Percentiles rank a stretch among this genome's conserved stretches.
Conservation (phyloP, 2,329 filamentous ascomycete genomes). For the Sarocladiaceae sp. region DNA sequence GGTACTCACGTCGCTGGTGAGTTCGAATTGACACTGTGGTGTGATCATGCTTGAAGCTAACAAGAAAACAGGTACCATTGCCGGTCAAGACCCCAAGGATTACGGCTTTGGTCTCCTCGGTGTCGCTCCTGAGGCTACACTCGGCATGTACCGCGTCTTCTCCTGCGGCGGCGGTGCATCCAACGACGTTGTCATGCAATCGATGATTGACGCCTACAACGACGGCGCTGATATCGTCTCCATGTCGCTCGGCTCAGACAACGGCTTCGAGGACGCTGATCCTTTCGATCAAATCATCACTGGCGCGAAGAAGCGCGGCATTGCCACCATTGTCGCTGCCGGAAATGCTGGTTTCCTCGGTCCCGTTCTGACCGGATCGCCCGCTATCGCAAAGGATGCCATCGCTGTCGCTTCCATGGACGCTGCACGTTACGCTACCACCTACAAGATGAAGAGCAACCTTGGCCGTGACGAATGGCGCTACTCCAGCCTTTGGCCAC, state of each 20-base stretch:
- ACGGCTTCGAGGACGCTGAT: constrained; percentile 34
- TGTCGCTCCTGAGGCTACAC: constrained; percentile 31
- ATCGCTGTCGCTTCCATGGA: constrained; percentile 19
- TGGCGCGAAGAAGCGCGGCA: constrained; percentile 37
- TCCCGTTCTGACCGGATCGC: constrained; percentile 36
- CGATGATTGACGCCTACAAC: constrained; percentile 31
- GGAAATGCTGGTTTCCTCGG: constrained; percentile 47
- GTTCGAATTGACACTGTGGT: constrained; percentile 15
- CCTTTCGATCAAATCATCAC: constrained; percentile 37
- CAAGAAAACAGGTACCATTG: not conserved
- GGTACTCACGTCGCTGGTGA: constrained; percentile 41
- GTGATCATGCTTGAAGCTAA: not conserved
- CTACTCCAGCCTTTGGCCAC: constrained; percentile 10
- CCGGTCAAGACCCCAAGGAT: constrained; percentile 14
- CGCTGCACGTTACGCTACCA: constrained; percentile 14
- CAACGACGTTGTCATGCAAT: constrained; percentile 27
- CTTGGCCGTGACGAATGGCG: constrained; percentile 4
- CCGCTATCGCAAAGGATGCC: constrained; percentile 15
- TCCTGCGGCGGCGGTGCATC: constrained; percentile 19
- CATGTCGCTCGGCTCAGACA: constrained; percentile 31
- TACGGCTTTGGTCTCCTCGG: constrained; percentile 24
- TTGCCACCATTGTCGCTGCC: constrained; percentile 45
- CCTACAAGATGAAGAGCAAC: constrained; percentile 11
- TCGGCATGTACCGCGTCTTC: constrained; percentile 32
- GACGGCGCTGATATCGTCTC: constrained; percentile 39